Conservation (phyloP, 1,139 yeast genomes). For the Candida labiduridarum region DNA sequence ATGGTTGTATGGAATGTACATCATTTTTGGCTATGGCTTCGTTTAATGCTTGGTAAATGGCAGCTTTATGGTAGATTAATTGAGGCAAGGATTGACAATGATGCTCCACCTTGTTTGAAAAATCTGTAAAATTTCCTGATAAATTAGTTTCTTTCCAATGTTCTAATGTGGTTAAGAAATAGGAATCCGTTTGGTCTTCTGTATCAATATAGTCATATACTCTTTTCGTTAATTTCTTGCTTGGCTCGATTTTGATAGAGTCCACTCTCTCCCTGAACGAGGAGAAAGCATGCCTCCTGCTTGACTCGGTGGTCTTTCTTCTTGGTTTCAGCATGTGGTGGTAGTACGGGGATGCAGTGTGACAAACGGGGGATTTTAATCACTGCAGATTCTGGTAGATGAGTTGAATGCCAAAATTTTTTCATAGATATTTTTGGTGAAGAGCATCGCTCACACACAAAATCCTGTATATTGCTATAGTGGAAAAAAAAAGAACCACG, state of each 20-base stretch:
- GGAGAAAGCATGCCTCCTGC: conserved; percentile 63
- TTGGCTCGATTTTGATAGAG: conserved; percentile 82
- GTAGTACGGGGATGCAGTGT: background rate
- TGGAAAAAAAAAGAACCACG: too few species aligned
- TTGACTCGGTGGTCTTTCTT: conserved; percentile 52
- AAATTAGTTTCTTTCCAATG: conserved; percentile 90
- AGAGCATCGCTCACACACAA: conserved; percentile 6
- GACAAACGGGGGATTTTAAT: background rate
- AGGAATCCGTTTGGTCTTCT: conserved; percentile 63
- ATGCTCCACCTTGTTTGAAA: conserved; percentile 57
- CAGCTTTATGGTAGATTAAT: conserved; percentile 67
- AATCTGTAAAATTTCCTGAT: conserved; percentile 70
- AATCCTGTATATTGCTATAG: background rate
- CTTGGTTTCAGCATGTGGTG: conserved; percentile 12
- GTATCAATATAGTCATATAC: conserved; percentile 54
- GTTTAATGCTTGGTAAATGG: conserved; percentile 58
- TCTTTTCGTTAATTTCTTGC: conserved; percentile 60
- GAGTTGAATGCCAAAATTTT: background rate
- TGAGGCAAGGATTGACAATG: conserved; percentile 76
- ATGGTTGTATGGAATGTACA: conserved; percentile 73
- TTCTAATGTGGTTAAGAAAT: conserved; percentile 74
- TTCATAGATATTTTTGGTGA: background rate
- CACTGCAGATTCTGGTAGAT: background rate
- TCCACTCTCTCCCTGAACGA: conserved; percentile 87
- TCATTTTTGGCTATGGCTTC: conserved; percentile 59